phyloP scores from a whole-genome alignment of 2,329 filamentous ascomycete genomes.

The Claviceps pazoutovae region DNA sequence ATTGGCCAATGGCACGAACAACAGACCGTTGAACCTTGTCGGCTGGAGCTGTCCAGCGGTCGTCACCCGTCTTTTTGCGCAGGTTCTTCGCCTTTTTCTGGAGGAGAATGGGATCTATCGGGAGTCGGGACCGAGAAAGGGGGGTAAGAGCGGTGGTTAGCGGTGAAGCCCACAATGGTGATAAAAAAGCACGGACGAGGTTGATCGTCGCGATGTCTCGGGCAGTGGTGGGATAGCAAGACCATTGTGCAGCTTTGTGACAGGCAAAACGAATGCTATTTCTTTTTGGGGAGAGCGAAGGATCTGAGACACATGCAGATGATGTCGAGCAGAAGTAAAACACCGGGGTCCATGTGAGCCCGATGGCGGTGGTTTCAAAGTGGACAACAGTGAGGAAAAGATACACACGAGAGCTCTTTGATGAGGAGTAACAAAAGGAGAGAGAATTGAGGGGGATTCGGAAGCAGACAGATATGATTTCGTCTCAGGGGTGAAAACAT shows the following conservation, averaged over 20 bases:
- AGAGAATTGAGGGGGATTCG: not conserved
- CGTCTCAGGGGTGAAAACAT: not conserved
- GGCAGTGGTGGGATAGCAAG: not conserved
- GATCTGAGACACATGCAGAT: slow-evolving; percentile 1
- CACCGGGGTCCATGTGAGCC: not conserved
- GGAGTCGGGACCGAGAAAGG: not conserved
- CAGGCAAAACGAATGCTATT: not conserved
- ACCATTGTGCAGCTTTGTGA: not conserved
- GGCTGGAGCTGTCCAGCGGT: slow-evolving; percentile 61
- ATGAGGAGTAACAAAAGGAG: not conserved
- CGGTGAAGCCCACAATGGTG: not conserved
- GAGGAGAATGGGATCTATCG: slow-evolving; percentile 50
- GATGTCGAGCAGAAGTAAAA: not conserved
- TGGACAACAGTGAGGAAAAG: not conserved
- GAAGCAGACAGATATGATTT: too few relatives aligned
- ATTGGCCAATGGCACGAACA: slow-evolving; percentile 39
- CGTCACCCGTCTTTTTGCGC: slow-evolving; percentile 64
- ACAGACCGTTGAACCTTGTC: slow-evolving; percentile 62
- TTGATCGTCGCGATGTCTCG: not conserved
- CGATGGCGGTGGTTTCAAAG: not conserved
- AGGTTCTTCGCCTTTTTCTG: slow-evolving; percentile 56
- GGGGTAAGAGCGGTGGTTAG: not conserved
- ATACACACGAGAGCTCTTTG: not conserved
- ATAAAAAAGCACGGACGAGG: not conserved
- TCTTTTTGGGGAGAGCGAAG: not conserved